A percentile compares a stretch with the other conserved stretches of the same genome.
phyloP scores from a whole-genome alignment of 1,284 basidiomycete species.

The Papiliotrema laurentii region DNA sequence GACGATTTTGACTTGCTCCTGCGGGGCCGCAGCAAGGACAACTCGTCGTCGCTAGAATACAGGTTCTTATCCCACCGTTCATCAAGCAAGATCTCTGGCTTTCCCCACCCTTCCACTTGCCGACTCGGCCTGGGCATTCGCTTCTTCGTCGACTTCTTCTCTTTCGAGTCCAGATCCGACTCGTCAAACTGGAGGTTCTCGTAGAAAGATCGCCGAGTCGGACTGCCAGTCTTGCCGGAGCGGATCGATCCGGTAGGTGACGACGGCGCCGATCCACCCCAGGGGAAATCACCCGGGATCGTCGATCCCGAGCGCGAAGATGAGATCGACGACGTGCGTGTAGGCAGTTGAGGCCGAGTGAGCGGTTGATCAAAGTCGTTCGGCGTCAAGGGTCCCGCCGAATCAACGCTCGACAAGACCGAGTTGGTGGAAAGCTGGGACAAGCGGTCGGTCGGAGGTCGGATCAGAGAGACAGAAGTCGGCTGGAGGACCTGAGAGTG shows the following conservation, averaged over 20 bases:
- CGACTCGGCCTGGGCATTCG: background rate
- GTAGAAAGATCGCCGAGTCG: background rate
- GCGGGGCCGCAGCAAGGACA: too few species aligned
- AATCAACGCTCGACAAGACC: background rate
- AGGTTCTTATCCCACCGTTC: background rate
- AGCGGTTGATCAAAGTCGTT: background rate
- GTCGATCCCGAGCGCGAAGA: background rate
- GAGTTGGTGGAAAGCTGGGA: conserved; percentile 1
- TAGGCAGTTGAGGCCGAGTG: background rate
- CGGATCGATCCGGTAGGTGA: conserved; percentile 5
- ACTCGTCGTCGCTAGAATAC: too few species aligned
- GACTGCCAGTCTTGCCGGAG: background rate
- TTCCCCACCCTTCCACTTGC: conserved; percentile 4
- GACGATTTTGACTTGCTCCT: too few species aligned
- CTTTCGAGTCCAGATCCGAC: background rate
- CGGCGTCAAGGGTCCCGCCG: conserved; percentile 1
- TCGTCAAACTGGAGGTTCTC: background rate
- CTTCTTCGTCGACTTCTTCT: background rate
- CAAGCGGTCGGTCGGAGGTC: background rate
- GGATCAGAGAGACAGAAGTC: background rate
- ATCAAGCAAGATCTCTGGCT: conserved; percentile 3
- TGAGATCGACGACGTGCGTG: background rate
- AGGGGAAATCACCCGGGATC: conserved; percentile 4
- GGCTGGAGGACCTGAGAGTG: background rate
- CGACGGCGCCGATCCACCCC: conserved; percentile 3